These are phyloP conservation scores for Powellomyces hirtus DNA, from an alignment of 192 early-diverging fungal species.

Conservation along the genomic window DNA sequence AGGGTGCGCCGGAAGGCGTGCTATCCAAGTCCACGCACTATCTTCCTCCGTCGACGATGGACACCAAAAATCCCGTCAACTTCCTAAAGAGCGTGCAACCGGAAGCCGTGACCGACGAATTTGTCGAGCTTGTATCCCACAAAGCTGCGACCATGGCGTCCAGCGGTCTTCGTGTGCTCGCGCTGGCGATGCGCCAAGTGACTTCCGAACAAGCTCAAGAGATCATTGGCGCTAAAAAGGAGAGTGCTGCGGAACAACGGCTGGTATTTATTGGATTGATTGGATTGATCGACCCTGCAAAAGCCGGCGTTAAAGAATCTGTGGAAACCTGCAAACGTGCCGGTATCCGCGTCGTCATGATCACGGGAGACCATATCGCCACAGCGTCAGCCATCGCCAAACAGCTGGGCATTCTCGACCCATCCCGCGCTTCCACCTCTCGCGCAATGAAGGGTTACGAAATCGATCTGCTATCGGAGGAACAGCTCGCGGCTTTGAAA, in stretches of 20 bases:
- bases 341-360: slow-evolving; percentile 95
- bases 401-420: slow-evolving; percentile 82
- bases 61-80: slow-evolving; percentile 30
- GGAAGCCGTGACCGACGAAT: slow-evolving; percentile 53
- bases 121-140: slow-evolving; percentile 62
- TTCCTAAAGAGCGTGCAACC: slow-evolving; percentile 25
- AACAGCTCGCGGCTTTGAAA: slow-evolving; percentile 71
- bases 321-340: slow-evolving; percentile 83
- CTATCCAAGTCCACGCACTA: slow-evolving; percentile 67
- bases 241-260: slow-evolving; percentile 63
- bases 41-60: slow-evolving; percentile 37
- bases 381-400: slow-evolving; percentile 92
- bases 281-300: slow-evolving; percentile 91
- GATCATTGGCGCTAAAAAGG: slow-evolving; percentile 54
- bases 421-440: slow-evolving; percentile 40
- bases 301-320: slow-evolving; percentile 75
- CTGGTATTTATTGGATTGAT: slow-evolving; percentile 87
- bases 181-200: slow-evolving; percentile 73
- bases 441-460: slow-evolving; percentile 87
- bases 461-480: slow-evolving; percentile 87
- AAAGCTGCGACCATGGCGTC: slow-evolving; percentile 73
- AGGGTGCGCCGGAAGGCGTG: slow-evolving; percentile 93
- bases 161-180: slow-evolving; percentile 84
- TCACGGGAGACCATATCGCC: slow-evolving; percentile 93
- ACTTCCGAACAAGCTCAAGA: slow-evolving; percentile 52